These are phyloP conservation scores for Lithospermum erythrorhizon DNA, from an alignment of 257 asterid species.

Conservation along the genomic window DNA sequence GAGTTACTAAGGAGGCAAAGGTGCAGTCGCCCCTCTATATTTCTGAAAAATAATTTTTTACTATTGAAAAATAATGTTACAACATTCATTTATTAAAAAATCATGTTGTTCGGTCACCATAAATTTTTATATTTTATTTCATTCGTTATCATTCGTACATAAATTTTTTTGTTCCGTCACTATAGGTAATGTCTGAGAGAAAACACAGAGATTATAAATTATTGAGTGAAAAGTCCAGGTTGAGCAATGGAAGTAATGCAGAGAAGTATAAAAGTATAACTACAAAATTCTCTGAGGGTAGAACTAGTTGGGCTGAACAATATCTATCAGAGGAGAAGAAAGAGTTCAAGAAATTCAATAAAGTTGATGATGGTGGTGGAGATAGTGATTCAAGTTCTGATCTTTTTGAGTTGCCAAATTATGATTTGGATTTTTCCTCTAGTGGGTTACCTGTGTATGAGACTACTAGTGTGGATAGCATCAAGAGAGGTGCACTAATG, in stretches of 20 bases:
- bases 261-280: slow-evolving; percentile 11
- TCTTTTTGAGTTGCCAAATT: slow-evolving; percentile 70
- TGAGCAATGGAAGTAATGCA: slow-evolving; percentile 7
- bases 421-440: slow-evolving; percentile 38
- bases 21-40: no score
- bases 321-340: slow-evolving; percentile 11
- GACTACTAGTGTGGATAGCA: slow-evolving; percentile 29
- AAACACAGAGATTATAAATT: slow-evolving; percentile 15
- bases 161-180: no score
- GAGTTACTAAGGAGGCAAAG: no score
- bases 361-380: slow-evolving; percentile 34
- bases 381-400: slow-evolving; percentile 91
- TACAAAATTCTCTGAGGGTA: slow-evolving; percentile 15
- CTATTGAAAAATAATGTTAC: no score
- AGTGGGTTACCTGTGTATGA: slow-evolving; percentile 45
- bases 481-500: slow-evolving; percentile 25
- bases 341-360: slow-evolving; percentile 25
- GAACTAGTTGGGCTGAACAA: slow-evolving; percentile 16
- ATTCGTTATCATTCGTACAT: no score
- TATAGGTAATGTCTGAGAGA: slow-evolving; percentile 3
- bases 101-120: no score
- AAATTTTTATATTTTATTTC: no score
- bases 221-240: slow-evolving; percentile 21
- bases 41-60: no score
- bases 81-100: no score